Base-by-base conservation (phyloP, 2,329 filamentous ascomycete genomes). In the Pezicula carpinea region DNA sequence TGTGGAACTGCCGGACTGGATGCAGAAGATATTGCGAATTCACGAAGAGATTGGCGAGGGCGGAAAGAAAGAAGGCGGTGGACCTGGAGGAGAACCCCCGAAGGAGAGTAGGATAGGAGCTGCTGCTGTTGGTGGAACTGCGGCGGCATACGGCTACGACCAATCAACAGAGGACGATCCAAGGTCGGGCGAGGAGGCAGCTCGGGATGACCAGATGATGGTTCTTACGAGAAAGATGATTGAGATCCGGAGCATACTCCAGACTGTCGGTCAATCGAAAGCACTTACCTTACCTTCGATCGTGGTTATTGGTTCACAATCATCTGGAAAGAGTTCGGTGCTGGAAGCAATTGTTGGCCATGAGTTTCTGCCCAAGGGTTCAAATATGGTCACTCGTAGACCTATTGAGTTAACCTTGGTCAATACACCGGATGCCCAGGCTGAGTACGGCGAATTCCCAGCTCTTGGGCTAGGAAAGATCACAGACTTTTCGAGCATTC, bases 151-250 rank as follows among this genome's bases (percentile, higher is more conserved):
- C 63, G 89, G 85, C 32, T 85, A 91, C 59, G 83, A 89, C 18
- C 75, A 84, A 48, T 79, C 82, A 2, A 69, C 74, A 3, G 81
- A 86, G 31, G 81, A 92, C 31, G 80, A 85, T 53, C 67, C 74
- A 4, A 74, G 82, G 46, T 72, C 75, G 7, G 74, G 71, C 17
- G 80, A 85, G 47, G 82, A 87, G 61, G 75, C 78, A 41, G 88
- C 89, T 15, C 82, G 83, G 59, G 93, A 99, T 60, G 93, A 99
- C 64, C 93, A 99, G 68, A 99, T 99, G 92, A 99, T 99, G 93
- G 77, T 96, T 57, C 74, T 99, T 61, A 99, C 95, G 2, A 92
- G 93, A 72, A 97, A 97, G 71, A 99, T 99, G 93, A 99, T 99
- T 61, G 93, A 99, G 72, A 97, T 99, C 48, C 79, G 95, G 56